A percentile compares a stretch with the other conserved stretches of the same genome.
phyloP scores from a whole-genome alignment of 2,329 filamentous ascomycete species.

The Fusarium albosuccineum region DNA sequence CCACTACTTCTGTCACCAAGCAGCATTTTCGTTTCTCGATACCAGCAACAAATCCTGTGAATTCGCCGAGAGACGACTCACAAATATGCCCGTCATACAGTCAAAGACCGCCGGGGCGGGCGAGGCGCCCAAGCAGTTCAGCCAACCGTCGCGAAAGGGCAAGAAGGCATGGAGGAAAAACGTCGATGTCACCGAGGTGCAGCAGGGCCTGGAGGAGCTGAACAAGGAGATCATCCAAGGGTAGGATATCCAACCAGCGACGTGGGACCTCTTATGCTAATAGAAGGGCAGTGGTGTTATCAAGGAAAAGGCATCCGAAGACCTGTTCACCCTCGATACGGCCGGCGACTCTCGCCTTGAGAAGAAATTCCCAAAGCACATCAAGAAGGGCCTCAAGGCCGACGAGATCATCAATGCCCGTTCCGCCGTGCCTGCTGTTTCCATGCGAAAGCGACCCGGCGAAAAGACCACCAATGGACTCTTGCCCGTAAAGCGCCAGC shows the following conservation, averaged over 20 bases:
- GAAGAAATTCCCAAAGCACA: slow-evolving; percentile 73
- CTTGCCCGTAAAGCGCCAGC: slow-evolving; percentile 79
- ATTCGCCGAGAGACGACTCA: slow-evolving; percentile 16
- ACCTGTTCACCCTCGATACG: slow-evolving; percentile 88
- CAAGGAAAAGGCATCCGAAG: slow-evolving; percentile 82
- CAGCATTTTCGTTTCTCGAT: slow-evolving; percentile 37
- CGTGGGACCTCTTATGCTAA: slow-evolving; percentile 29
- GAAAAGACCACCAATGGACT: slow-evolving; percentile 80
- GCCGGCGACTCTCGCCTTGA: slow-evolving; percentile 76
- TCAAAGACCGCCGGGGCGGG: slow-evolving; percentile 60
- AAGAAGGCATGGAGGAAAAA: slow-evolving; percentile 99
- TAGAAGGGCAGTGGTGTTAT: slow-evolving; percentile 77
- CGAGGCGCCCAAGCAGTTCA: slow-evolving; percentile 81
- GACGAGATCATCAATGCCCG: slow-evolving; percentile 92
- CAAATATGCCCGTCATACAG: slow-evolving; percentile 67
- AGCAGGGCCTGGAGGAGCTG: slow-evolving; percentile 83
- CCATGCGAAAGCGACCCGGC: slow-evolving; percentile 80
- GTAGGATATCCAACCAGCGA: slow-evolving; percentile 59
- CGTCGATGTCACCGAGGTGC: slow-evolving; percentile 89
- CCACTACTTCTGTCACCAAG: slow-evolving; percentile 43
- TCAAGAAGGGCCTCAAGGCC: slow-evolving; percentile 83
- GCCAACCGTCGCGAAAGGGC: slow-evolving; percentile 93
- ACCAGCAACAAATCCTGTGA: slow-evolving; percentile 28
- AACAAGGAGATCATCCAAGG: slow-evolving; percentile 93
- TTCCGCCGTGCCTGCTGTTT: slow-evolving; percentile 84